phyloP scores from a whole-genome alignment of 345 rosid genomes.

The Citrus australasica region DNA sequence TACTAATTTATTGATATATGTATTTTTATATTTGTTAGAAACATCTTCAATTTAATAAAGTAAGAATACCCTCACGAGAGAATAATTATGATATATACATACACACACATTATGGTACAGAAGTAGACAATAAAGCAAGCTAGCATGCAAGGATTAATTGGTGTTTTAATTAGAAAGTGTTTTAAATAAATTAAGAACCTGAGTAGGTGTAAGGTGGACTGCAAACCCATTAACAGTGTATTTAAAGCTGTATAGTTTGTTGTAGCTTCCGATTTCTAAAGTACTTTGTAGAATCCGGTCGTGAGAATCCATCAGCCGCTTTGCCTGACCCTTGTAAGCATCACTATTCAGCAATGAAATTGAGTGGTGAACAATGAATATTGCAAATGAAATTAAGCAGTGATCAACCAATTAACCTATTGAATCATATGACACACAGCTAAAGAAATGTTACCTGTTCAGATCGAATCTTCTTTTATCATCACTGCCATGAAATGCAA shows the following conservation, averaged over 20 bases:
- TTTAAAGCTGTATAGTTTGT: conserved; percentile 77
- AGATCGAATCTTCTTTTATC: conserved; percentile 8
- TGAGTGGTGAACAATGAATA: background rate
- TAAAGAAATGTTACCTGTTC: conserved; percentile 33
- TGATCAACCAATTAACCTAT: background rate
- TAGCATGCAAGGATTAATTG: no score
- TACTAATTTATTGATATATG: no score
- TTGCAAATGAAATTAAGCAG: background rate
- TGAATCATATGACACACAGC: background rate
- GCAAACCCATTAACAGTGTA: conserved; percentile 78
- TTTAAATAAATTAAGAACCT: conserved; percentile 31
- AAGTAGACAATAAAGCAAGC: no score
- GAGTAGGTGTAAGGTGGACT: conserved; percentile 62
- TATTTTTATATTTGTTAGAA: no score
- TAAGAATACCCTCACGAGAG: no score
- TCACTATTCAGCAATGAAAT: conserved; percentile 25
- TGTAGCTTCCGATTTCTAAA: conserved; percentile 62
- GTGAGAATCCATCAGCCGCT: conserved; percentile 53
- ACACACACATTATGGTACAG: no score
- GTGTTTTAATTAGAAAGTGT: no score
- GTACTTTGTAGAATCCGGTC: conserved; percentile 53
- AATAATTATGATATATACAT: no score
- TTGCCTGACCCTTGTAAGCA: conserved; percentile 37
- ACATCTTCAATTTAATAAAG: no score
- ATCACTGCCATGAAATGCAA: conserved; percentile 37